phyloP scores from a whole-genome alignment of 352 stramenopile genomes.

The Phytophthora tentaculata region DNA sequence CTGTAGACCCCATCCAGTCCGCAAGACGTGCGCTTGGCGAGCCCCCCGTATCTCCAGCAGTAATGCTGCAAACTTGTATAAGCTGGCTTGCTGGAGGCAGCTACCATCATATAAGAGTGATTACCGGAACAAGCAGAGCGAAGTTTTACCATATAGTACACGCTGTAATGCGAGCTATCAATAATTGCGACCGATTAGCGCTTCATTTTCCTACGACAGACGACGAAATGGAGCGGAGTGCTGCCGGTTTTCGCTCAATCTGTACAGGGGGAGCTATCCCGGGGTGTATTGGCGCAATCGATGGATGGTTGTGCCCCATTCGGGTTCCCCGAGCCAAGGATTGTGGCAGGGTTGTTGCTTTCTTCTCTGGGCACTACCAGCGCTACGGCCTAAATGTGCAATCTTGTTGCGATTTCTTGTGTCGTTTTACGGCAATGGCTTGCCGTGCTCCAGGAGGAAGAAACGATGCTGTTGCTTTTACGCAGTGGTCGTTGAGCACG shows the following conservation, averaged over 20 bases:
- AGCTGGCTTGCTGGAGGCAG: too few species aligned
- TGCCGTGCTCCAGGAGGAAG: slow-evolving; percentile 10
- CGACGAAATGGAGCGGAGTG: slow-evolving; percentile 1
- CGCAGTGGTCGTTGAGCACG: not conserved
- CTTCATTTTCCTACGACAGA: not conserved
- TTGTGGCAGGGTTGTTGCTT: too few species aligned
- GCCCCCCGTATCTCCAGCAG: slow-evolving; percentile 5
- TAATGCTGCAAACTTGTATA: too few species aligned
- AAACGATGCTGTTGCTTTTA: too few species aligned
- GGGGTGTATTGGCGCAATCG: slow-evolving; percentile 13
- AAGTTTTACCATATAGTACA: slow-evolving; percentile 9
- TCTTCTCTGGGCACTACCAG: too few species aligned
- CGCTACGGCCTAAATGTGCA: slow-evolving; percentile 14
- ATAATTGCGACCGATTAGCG: not conserved
- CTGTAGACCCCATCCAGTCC: slow-evolving; percentile 2
- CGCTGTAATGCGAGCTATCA: not conserved
- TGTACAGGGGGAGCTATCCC: not conserved
- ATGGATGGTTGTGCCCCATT: too few species aligned
- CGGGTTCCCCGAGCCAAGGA: too few species aligned
- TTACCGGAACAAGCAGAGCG: too few species aligned
- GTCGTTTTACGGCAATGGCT: slow-evolving; percentile 8
- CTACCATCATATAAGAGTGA: too few species aligned
- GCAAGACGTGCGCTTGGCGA: slow-evolving; percentile 4
- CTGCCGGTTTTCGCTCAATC: not conserved
- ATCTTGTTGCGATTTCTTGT: too few species aligned